Evolutionary conservation across 2,329 filamentous ascomycete genomes (phyloP), one percentile per base, ranked within the genome.

Genomic region (Chaetomium globosum): DNA sequence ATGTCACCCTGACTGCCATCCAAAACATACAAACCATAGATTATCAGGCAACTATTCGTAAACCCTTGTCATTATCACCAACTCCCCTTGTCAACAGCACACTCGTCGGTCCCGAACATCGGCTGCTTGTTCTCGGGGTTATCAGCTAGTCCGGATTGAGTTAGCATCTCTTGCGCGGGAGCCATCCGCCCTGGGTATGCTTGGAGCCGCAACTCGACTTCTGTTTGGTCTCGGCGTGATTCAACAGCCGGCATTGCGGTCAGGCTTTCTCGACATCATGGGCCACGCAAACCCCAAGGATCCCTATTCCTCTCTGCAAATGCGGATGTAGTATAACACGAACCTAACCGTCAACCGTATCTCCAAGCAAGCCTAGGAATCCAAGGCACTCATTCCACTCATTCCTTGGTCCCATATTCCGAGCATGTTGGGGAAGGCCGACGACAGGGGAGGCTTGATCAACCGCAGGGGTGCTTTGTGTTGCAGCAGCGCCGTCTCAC

Each of bases 21-120:
- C 26, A 26, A 26, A 26, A 26, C 26, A 26, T 26, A 26, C 26
- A 26, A 26, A 26, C 2, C 26, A 26, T 26, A 26, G 26, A 26
- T 26, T 26, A 26, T 2, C 4, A 26, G 26, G 26, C n/a, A 26
- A 26, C 26, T 26, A 26, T 26, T 26, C 26, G 26, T 26, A 26
- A 26, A 4, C 26, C 26, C 26, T 23, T 48, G 46, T 7, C n/a
- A 48, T 48, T 48, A 10, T 48, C 19, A n/a, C 19, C n/a, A 48
- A n/a, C 7, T 48, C 7, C 19, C 19, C 19, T 10, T 30, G 31
- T 31, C 31, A 10, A 31, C 31, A 31, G 31, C 31, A 31, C 7
- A 31, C 28, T 43, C 36, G 52, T 65, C 63, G 58, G 63, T 57
- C 58, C 58, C 63, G 63, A 65, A 31, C 19, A 31, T 28, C 21